phyloP scores from a whole-genome alignment of 2,329 filamentous ascomycete species.

The Fusarium keratoplasticum region DNA sequence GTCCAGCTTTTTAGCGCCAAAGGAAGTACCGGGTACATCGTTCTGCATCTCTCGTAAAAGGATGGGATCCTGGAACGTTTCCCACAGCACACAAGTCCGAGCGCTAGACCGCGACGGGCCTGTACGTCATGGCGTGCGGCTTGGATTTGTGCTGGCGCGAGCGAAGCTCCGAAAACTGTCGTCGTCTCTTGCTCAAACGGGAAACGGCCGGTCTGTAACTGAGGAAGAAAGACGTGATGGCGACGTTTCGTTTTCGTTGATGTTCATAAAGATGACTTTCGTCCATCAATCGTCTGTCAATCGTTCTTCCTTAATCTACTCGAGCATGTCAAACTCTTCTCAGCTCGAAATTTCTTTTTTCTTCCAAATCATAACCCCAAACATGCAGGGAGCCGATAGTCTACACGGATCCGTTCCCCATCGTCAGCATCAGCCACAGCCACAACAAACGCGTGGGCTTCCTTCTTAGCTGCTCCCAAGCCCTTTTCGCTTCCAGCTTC shows the following conservation, averaged over 20 bases:
- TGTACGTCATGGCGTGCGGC: constrained; percentile 40
- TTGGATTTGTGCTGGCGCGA: constrained; percentile 20
- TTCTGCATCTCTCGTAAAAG: constrained; percentile 36
- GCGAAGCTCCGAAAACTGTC: constrained; percentile 15
- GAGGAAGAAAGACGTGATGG: background rate
- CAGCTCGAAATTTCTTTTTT: background rate
- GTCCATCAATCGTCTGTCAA: background rate
- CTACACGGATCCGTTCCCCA: constrained; percentile 1
- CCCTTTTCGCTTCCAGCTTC: background rate
- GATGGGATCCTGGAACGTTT: constrained; percentile 13
- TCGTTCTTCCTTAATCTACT: background rate
- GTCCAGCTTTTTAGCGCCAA: background rate
- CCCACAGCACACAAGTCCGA: background rate
- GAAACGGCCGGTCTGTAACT: constrained; percentile 9
- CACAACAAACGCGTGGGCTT: constrained; percentile 28
- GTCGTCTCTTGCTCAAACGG: constrained; percentile 14
- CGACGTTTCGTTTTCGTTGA: background rate
- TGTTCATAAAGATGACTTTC: background rate
- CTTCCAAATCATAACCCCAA: background rate
- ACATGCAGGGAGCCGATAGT: constrained; percentile 30
- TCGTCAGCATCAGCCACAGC: constrained; percentile 33
- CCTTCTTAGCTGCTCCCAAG: background rate
- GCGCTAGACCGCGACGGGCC: constrained; percentile 22
- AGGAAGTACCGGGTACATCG: constrained; percentile 22
- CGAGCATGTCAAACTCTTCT: background rate